Evolutionary conservation across 2,329 filamentous ascomycete genomes (phyloP), one percentile per base, ranked within the genome.

Genomic region (Septoria linicola): DNA sequence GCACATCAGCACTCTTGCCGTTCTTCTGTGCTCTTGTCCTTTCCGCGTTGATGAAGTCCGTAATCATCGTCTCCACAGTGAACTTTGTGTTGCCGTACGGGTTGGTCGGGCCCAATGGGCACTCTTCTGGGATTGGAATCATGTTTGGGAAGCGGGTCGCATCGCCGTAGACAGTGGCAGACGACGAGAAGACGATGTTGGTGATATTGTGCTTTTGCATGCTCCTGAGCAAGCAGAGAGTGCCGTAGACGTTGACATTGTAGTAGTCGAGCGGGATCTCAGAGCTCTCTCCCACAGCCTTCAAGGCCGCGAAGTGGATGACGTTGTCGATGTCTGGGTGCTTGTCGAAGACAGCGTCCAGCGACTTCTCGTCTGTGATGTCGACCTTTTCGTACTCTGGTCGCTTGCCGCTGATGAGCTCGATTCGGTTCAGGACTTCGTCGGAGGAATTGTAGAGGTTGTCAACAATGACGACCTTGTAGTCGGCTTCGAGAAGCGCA

Each of bases 181-280:
- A 96, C 57, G 90, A 96, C 55, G 92, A 97, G 77, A 99, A 99
- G 73, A 99, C 93, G 66, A 99, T 93, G 79, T 96, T 97, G 74
- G 83, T 82, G 63, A 99, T 91, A 73, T 92, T 86, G 79, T 96
- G 83, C 72, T 84, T 85, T 68, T 83, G 80, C 90, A 99, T 97
- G 66, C 85, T 84, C 59, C 84, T 81, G 57, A 99, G 82, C 41
- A 99, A 87, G 63, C 84, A 80, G 66, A 99, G 85, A 65, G 89
- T 93, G 71, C 93, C 95, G 68, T 87, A 87, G 55, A 97, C 93
- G 71, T 99, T 99, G 78, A 96, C 88, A 64, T 87, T 82, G 80
- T 96, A 99, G 82, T 99, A 99, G 75, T 96, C 91, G 68, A 97
- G 83, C 39, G 93, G 93, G 58, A 89, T 95, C 72, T 95, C 89